These are phyloP conservation scores for Wickerhamiella spandovensis DNA, from an alignment of 805 yeast species.

Conservation along the genomic window DNA sequence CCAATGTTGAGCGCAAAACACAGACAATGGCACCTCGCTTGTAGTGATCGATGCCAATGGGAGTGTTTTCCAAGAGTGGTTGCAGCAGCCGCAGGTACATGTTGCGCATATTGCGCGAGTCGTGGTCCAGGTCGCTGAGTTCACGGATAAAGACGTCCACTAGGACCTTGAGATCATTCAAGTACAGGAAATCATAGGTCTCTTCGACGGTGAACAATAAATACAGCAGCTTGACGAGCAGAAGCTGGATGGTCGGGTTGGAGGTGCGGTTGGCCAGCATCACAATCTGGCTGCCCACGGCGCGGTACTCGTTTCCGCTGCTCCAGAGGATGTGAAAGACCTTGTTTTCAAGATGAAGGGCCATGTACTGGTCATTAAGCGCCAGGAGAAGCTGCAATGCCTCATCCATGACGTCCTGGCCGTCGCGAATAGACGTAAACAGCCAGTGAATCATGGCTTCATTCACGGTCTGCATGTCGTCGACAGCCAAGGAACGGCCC, in stretches of 20 bases:
- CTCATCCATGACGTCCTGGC: constrained; percentile 19
- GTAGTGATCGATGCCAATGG: constrained; percentile 37
- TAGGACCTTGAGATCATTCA: constrained; percentile 73
- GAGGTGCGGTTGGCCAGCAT: constrained; percentile 62
- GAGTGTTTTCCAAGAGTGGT: constrained; percentile 57
- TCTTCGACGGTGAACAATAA: constrained; percentile 52
- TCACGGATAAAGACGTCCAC: constrained; percentile 76
- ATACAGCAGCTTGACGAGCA: constrained; percentile 68
- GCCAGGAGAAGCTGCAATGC: constrained; percentile 60
- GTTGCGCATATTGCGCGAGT: constrained; percentile 36
- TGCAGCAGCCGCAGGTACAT: constrained; percentile 62
- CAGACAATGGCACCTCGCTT: constrained; percentile 41
- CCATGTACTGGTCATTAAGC: constrained; percentile 80
- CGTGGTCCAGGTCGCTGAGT: constrained; percentile 50
- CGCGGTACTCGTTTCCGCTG: constrained; percentile 32
- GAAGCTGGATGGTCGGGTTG: constrained; percentile 57
- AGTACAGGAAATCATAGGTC: constrained; percentile 57
- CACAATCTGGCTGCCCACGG: constrained; percentile 56
- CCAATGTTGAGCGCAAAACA: constrained; percentile 26
- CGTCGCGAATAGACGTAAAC: constrained; percentile 32
- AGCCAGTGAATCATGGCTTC: constrained; percentile 35
- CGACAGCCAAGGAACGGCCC: constrained; percentile 1
- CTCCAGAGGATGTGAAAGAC: constrained; percentile 43
- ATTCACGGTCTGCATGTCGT: constrained; percentile 32
- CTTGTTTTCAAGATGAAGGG: constrained; percentile 30